Conservation (phyloP, 1,139 yeast species). For the Geotrichum klebahnii region DNA sequence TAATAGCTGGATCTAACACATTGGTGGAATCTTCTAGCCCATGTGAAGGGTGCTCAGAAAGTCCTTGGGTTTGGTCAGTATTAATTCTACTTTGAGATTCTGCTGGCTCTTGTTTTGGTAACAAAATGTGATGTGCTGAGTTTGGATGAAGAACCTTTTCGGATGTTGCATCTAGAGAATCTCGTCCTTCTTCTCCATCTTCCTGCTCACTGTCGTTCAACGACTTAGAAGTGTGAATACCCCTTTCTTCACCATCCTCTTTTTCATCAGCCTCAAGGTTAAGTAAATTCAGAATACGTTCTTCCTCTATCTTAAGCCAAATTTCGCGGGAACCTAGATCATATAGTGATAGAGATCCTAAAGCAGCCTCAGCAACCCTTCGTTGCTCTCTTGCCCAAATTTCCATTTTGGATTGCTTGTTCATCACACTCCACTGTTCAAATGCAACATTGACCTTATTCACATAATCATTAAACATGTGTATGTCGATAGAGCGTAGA, state of each 20-base stretch:
- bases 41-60: neutral
- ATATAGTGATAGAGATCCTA: slow-evolving; percentile 42
- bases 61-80: neutral
- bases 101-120: slow-evolving; percentile 5
- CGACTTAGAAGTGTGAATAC: neutral
- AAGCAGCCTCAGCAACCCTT: slow-evolving; percentile 45
- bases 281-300: slow-evolving; percentile 25
- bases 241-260: slow-evolving; percentile 1
- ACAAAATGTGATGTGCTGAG: neutral
- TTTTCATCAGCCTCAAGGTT: slow-evolving; percentile 14
- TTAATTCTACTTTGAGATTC: neutral
- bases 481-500: slow-evolving; percentile 12
- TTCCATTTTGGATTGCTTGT: slow-evolving; percentile 38
- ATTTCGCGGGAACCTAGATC: slow-evolving; percentile 44
- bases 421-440: slow-evolving; percentile 44
- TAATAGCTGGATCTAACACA: slow-evolving; percentile 13
- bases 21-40: neutral
- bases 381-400: slow-evolving; percentile 47
- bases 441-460: slow-evolving; percentile 42
- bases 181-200: neutral
- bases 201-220: neutral
- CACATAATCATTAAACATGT: slow-evolving; percentile 22
- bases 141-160: neutral
- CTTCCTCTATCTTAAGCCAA: slow-evolving; percentile 40
- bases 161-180: neutral